Conservation (phyloP, 2,329 filamentous ascomycete genomes). For the Fusarium mundagurra region DNA sequence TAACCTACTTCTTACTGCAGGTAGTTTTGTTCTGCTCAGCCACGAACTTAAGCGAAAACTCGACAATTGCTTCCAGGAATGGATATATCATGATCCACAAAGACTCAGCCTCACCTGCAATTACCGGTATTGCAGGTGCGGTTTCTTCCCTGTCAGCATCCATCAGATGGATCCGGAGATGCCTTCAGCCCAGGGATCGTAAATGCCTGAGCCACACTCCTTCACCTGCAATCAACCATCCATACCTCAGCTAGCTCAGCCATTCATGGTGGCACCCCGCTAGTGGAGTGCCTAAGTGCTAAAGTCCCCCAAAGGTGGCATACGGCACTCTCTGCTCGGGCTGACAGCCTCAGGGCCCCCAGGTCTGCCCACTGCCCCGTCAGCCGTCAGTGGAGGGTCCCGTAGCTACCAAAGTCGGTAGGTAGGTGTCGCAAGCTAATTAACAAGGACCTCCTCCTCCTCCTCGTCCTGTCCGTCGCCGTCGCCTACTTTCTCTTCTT, state of each 20-base stretch:
- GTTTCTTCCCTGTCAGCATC: conserved; percentile 11
- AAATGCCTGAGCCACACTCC: conserved; percentile 17
- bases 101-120: conserved; percentile 22
- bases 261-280: neutral
- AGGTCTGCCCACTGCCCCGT: neutral
- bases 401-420: neutral
- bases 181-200: conserved; percentile 4
- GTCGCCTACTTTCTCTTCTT: conserved; percentile 14
- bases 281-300: neutral
- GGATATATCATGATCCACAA: conserved; percentile 7
- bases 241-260: too few species aligned
- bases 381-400: conserved; percentile 13
- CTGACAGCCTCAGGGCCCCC: conserved; percentile 5
- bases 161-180: conserved; percentile 21
- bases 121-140: conserved; percentile 1
- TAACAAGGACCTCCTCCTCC: conserved; percentile 27
- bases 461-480: conserved; percentile 12
- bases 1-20: neutral
- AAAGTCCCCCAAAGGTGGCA: conserved; percentile 13
- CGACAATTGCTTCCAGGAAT: neutral
- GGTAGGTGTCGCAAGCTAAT: conserved; percentile 33
- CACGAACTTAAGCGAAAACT: conserved; percentile 16
- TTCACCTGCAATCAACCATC: conserved; percentile 15
- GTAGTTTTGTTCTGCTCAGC: conserved; percentile 6
- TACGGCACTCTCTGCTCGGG: conserved; percentile 11